Conservation (phyloP, 805 yeast species). For the Citeromyces matritensis region DNA sequence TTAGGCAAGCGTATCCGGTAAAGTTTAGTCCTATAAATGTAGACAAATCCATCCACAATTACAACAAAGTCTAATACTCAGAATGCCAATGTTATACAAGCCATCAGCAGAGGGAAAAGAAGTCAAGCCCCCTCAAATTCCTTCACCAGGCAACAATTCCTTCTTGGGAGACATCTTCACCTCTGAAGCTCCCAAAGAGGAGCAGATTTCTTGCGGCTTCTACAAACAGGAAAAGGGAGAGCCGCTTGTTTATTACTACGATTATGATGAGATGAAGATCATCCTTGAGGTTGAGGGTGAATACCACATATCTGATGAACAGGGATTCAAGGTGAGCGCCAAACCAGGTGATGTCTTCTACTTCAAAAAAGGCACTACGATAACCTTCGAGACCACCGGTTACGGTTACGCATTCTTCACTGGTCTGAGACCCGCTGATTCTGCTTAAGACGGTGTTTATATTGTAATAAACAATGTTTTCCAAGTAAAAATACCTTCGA, state of each 20-base stretch:
- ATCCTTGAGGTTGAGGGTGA: slow-evolving; percentile 56
- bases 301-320: slow-evolving; percentile 46
- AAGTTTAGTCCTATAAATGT: no score
- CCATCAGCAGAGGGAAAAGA: slow-evolving; percentile 37
- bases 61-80: slow-evolving; percentile 5
- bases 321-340: slow-evolving; percentile 41
- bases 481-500: no score
- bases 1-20: no score
- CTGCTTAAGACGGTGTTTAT: slow-evolving; percentile 8
- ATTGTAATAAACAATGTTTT: no score
- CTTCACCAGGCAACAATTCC: slow-evolving; percentile 54
- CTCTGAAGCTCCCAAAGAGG: slow-evolving; percentile 42
- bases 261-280: slow-evolving; percentile 57
- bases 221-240: slow-evolving; percentile 57
- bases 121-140: slow-evolving; percentile 40
- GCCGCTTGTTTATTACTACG: slow-evolving; percentile 51
- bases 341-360: slow-evolving; percentile 54
- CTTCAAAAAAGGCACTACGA: slow-evolving; percentile 54
- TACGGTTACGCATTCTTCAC: slow-evolving; percentile 50
- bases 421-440: slow-evolving; percentile 37
- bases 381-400: slow-evolving; percentile 47
- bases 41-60: no score
- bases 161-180: slow-evolving; percentile 54
- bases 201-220: slow-evolving; percentile 53
- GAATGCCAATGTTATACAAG: slow-evolving; percentile 40